phyloP scores from a whole-genome alignment of 2,329 filamentous ascomycete species.

The Colletotrichum graminicola region DNA sequence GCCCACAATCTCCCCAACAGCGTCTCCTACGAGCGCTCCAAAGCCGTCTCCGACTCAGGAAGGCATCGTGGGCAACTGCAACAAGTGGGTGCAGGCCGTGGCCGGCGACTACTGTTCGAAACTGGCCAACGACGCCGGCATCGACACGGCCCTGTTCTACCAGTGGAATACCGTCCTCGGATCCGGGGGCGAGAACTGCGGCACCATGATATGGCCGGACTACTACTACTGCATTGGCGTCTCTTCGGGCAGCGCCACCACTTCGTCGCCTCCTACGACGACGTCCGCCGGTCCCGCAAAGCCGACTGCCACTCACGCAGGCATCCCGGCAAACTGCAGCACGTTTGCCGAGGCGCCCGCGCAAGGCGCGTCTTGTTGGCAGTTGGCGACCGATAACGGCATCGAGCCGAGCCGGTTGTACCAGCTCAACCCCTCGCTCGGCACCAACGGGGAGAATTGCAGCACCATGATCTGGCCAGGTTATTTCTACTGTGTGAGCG shows the following conservation, averaged over 20 bases:
- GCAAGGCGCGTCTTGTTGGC: neutral
- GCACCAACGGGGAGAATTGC: conserved; percentile 45
- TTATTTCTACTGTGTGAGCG: conserved; percentile 46
- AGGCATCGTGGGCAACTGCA: neutral
- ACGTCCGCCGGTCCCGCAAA: too few species aligned
- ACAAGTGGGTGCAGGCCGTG: neutral
- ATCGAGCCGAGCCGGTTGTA: conserved; percentile 17
- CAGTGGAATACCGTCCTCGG: neutral
- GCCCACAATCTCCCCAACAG: neutral
- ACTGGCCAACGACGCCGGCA: neutral
- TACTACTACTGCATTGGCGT: neutral
- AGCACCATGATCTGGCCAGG: conserved; percentile 42
- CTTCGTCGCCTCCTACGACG: too few species aligned
- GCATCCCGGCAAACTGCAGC: conserved; percentile 11
- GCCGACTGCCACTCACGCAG: too few species aligned
- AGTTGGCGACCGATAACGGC: conserved; percentile 4
- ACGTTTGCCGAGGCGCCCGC: conserved; percentile 11
- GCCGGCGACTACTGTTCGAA: neutral
- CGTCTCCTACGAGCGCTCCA: neutral
- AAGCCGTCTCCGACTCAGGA: too few species aligned
- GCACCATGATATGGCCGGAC: neutral
- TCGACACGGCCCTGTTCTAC: neutral
- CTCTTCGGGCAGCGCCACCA: too few species aligned
- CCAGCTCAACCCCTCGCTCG: conserved; percentile 43
- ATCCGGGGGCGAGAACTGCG: neutral